Conservation (phyloP, 1,284 basidiomycete genomes). For the Vanrija humicola region DNA sequence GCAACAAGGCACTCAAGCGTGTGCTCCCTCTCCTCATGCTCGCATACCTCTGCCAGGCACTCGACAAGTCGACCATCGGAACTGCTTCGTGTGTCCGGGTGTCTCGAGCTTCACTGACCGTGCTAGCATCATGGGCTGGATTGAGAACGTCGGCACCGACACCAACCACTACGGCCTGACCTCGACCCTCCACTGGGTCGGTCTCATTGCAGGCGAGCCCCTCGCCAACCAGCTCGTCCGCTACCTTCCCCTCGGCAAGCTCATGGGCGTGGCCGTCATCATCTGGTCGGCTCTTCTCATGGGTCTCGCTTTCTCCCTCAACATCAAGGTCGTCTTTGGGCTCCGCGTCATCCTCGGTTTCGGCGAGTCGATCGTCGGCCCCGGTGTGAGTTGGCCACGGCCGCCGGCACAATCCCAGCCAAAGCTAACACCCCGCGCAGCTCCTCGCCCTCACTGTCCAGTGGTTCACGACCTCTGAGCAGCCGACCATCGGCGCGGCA, state of each 20-base stretch:
- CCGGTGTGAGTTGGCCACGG: not conserved
- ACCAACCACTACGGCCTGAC: conserved; percentile 5
- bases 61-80: conserved; percentile 19
- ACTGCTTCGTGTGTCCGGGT: too few species aligned
- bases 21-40: conserved; percentile 30
- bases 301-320: conserved; percentile 5
- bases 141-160: not conserved
- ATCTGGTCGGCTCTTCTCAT: conserved; percentile 4
- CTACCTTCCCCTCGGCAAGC: conserved; percentile 1
- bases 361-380: conserved; percentile 1
- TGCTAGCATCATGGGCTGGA: conserved; percentile 3
- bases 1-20: conserved; percentile 9
- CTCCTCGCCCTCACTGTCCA: conserved; percentile 12
- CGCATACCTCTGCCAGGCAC: conserved; percentile 27
- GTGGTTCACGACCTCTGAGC: conserved; percentile 17
- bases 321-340: conserved; percentile 1
- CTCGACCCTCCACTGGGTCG: conserved; percentile 1
- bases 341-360: conserved; percentile 5
- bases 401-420: too few species aligned
- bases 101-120: too few species aligned
- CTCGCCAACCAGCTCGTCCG: conserved; percentile 1
- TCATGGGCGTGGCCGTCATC: conserved; percentile 5
- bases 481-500: conserved; percentile 12
- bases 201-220: conserved; percentile 3
- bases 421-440: not conserved